These are phyloP conservation scores for Miamiensis avidus DNA, from an alignment of 169 alveolate species.

Conservation along the genomic window DNA sequence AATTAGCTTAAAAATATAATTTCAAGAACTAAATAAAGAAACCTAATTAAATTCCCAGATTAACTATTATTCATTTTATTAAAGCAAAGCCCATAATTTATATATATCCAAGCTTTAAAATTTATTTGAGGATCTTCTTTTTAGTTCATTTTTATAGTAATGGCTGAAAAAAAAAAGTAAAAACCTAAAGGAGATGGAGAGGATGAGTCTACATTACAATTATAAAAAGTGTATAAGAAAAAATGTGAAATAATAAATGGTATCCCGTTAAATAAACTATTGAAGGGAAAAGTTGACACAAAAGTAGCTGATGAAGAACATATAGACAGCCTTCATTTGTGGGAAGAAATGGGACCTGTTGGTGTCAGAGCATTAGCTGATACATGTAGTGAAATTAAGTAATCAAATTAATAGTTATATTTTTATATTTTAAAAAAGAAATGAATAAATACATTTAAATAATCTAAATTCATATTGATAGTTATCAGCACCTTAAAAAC, in stretches of 20 bases:
- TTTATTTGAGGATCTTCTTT: no score
- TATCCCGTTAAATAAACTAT: conserved; percentile 31
- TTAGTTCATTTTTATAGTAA: not conserved
- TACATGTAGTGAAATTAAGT: conserved; percentile 31
- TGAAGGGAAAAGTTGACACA: conserved; percentile 35
- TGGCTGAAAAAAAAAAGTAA: conserved; percentile 44
- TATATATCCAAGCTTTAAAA: no score
- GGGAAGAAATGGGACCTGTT: conserved; percentile 53
- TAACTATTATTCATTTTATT: no score
- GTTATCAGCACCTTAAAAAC: conserved; percentile 33
- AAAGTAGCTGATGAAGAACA: conserved; percentile 41
- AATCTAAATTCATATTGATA: not conserved
- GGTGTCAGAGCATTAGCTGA: conserved; percentile 45
- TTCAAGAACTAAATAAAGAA: no score
- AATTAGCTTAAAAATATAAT: no score
- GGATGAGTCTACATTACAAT: conserved; percentile 33
- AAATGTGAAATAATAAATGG: conserved; percentile 41
- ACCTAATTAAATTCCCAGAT: no score
- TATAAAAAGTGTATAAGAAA: conserved; percentile 25
- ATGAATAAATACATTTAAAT: not conserved
- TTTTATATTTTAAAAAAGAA: not conserved
- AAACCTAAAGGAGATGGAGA: conserved; percentile 48
- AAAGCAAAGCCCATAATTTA: no score
- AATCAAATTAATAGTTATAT: not conserved
- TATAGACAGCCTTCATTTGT: conserved; percentile 16